Evolutionary conservation across 257 asterid genomes (phyloP).

Genomic region (Orobanche coerulescens): DNA sequence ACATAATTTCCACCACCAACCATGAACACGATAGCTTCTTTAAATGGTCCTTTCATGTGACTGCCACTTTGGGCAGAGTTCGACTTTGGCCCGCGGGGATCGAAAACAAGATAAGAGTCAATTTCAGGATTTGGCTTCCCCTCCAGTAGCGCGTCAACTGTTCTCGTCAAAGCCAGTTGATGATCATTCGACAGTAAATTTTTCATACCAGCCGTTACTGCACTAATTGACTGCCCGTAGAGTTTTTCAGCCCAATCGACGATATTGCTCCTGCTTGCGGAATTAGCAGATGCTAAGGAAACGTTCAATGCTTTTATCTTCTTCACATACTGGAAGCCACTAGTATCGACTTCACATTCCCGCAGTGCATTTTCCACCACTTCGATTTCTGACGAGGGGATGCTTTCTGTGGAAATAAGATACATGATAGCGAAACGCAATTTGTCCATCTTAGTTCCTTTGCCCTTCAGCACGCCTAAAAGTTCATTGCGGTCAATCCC

Average conservation of each 20-base stretch:
- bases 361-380: constrained; percentile 67
- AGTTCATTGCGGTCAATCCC: constrained; percentile 79
- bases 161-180: constrained; percentile 78
- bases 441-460: constrained; percentile 55
- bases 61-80: constrained; percentile 49
- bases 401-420: constrained; percentile 71
- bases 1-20: constrained; percentile 97
- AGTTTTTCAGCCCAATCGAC: constrained; percentile 95
- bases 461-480: constrained; percentile 70
- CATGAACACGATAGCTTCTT: constrained; percentile 95
- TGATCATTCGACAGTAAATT: constrained; percentile 80
- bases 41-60: constrained; percentile 86
- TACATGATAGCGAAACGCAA: constrained; percentile 30
- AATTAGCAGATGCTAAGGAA: constrained; percentile 73
- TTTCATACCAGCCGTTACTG: constrained; percentile 92
- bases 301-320: constrained; percentile 84
- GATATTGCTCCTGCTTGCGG: constrained; percentile 77
- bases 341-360: constrained; percentile 82
- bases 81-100: constrained; percentile 92
- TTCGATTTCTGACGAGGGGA: constrained; percentile 71
- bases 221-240: constrained; percentile 77
- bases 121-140: constrained; percentile 88
- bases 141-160: constrained; percentile 93
- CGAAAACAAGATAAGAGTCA: constrained; percentile 68
- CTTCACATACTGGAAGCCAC: constrained; percentile 92